Evolutionary conservation across 495 filamentous ascomycete genomes (phyloP).

Genomic region (Corynascus novoguineensis): DNA sequence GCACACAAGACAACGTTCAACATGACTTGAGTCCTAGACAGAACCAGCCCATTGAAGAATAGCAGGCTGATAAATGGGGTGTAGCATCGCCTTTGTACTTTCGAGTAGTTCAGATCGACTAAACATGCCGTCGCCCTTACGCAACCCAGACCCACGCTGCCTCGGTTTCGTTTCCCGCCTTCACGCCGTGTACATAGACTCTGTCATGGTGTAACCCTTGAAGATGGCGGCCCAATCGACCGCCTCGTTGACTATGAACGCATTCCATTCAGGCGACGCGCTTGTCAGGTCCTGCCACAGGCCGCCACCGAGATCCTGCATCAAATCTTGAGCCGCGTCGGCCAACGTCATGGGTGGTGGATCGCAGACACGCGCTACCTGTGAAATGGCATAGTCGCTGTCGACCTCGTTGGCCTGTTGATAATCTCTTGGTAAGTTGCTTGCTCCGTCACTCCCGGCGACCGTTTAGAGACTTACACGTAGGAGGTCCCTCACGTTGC

Average conservation of each 20-base stretch:
- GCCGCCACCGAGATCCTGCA: conserved; percentile 8
- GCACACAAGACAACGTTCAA: no score
- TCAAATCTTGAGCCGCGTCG: conserved; percentile 20
- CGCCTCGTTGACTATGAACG: neutral
- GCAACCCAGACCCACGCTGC: neutral
- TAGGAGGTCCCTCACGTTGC: conserved; percentile 7
- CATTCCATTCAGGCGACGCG: neutral
- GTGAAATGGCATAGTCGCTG: conserved; percentile 4
- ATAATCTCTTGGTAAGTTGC: neutral
- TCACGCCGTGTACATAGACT: neutral
- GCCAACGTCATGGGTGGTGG: conserved; percentile 14
- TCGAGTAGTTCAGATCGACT: no score
- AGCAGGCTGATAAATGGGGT: no score
- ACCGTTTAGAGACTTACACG: neutral
- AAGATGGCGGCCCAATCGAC: conserved; percentile 7
- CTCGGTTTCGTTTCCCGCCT: no score
- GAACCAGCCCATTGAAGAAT: no score
- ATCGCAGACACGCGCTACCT: conserved; percentile 10
- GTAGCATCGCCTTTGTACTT: no score
- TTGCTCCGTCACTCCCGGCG: neutral
- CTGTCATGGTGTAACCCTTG: neutral
- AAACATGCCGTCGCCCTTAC: neutral
- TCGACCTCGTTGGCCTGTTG: conserved; percentile 15
- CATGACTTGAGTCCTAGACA: no score
- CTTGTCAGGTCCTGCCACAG: conserved; percentile 16